Base-by-base conservation (phyloP, 129 eudicot genomes). In the Flaveria ramosissima region DNA sequence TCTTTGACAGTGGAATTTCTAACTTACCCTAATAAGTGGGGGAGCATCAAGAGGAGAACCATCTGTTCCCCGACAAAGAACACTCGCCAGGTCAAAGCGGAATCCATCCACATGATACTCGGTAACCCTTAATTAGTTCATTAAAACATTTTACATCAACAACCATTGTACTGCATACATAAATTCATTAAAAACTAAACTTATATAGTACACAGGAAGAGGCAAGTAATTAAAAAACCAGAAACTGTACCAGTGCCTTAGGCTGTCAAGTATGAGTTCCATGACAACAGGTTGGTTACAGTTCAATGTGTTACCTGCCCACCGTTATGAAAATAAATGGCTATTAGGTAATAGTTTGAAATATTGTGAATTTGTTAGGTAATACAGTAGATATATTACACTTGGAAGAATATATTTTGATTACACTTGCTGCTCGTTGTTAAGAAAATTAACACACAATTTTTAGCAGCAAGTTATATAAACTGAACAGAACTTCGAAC, bases 41-140 rank as follows among this genome's bases (percentile, higher is more conserved):
- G 99, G 99, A 80, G 97, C 91, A 86, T 70, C 78, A 53, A 95
- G 94, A 2, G 97, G 97, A 66, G 96, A 86, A 82, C 99, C 99
- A 89, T 95, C 97, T 61, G 91, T 80, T 80, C 96, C 97, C 77
- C 99, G 92, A 77, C 99, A 95, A 80, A 95, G 97, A 76, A 91
- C 94, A 81, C 99, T 91, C 20, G 99, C 96, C 64, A 95, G 96
- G 72, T 95, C 99, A 83, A 95, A 95, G 74, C 99, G 97, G 74
- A 95, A 95, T 73, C 99, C 99, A 85, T 95, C 99, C 85, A 95
- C 92, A 72, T 95, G 99, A 87, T 95, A 95, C 71, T 95, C 99
- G 17, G 67, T 56, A 15, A 92, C 99, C 99, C 97, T 94, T 81
- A 84, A 20, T 61, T 65, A 45, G 32, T 52, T 66, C 57, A 51